These are phyloP conservation scores for Wickerhamomyces queroliae DNA, from an alignment of 805 yeast genomes.

Conservation along the genomic window DNA sequence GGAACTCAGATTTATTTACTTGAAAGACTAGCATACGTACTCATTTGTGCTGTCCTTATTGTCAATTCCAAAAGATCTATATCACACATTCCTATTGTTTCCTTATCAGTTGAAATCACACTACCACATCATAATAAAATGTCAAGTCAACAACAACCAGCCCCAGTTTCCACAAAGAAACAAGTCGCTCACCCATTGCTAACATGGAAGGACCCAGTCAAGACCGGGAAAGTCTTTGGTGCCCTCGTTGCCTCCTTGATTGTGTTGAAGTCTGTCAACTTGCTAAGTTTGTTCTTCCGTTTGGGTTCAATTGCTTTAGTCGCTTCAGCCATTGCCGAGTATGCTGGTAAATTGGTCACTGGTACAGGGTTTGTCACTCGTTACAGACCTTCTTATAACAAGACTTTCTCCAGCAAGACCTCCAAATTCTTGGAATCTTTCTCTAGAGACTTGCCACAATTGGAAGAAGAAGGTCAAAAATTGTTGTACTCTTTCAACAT, in stretches of 20 bases:
- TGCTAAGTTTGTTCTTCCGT: conserved; percentile 56
- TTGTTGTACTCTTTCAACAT: conserved; percentile 64
- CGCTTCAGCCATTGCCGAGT: conserved; percentile 70
- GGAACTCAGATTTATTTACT: too few species aligned
- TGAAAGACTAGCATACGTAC: too few species aligned
- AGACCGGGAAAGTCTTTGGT: conserved; percentile 74
- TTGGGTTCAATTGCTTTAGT: conserved; percentile 53
- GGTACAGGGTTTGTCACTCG: conserved; percentile 78
- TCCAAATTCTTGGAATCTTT: conserved; percentile 36
- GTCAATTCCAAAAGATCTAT: too few species aligned
- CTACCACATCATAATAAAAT: too few species aligned
- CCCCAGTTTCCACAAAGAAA: conserved; percentile 5
- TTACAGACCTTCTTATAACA: conserved; percentile 58
- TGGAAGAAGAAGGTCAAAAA: conserved; percentile 50
- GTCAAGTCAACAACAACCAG: conserved; percentile 1
- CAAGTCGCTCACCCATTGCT: conserved; percentile 33
- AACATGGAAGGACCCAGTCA: conserved; percentile 72
- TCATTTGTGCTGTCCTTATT: too few species aligned
- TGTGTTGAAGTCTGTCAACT: conserved; percentile 56
- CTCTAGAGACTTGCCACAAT: conserved; percentile 38
- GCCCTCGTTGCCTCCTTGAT: conserved; percentile 49
- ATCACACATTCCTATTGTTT: too few species aligned
- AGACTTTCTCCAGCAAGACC: conserved; percentile 29
- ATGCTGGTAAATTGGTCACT: conserved; percentile 60
- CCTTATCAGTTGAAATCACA: too few species aligned